phyloP scores from a whole-genome alignment of 768 basidiomycete genomes.

The Trametes sanguinea region DNA sequence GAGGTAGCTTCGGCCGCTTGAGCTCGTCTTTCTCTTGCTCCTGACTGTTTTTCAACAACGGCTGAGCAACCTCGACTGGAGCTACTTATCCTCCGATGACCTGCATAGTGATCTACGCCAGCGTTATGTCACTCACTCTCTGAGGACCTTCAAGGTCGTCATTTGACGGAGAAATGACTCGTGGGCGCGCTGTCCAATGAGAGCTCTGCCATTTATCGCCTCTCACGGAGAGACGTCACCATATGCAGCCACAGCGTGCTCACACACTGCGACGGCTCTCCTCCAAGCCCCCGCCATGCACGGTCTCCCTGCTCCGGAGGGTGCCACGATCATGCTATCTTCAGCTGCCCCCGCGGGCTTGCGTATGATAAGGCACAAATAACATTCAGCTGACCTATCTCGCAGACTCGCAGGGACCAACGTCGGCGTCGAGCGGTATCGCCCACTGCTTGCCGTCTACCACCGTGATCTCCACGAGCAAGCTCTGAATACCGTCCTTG shows the following conservation, averaged over 20 bases:
- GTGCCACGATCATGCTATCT: background rate
- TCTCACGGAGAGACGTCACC: background rate
- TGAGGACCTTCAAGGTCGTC: background rate
- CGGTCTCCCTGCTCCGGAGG: background rate
- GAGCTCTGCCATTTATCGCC: background rate
- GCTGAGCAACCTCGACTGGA: background rate
- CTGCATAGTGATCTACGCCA: background rate
- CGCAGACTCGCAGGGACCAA: background rate
- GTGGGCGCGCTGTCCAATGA: background rate
- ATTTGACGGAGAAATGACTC: conserved; percentile 1
- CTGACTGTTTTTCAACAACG: no score
- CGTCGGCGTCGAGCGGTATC: background rate
- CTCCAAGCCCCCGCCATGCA: no score
- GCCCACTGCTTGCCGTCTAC: background rate
- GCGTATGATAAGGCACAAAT: background rate
- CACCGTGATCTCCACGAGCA: background rate
- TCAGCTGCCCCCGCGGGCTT: background rate
- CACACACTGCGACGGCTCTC: background rate
- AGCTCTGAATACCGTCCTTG: background rate
- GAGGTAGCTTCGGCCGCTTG: no score
- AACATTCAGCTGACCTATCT: background rate
- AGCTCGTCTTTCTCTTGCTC: background rate
- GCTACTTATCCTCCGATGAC: no score
- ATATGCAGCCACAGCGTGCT: background rate
- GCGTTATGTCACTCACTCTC: no score